Base-by-base conservation (phyloP, 1,139 yeast species). In the Taphrina pruni region DNA sequence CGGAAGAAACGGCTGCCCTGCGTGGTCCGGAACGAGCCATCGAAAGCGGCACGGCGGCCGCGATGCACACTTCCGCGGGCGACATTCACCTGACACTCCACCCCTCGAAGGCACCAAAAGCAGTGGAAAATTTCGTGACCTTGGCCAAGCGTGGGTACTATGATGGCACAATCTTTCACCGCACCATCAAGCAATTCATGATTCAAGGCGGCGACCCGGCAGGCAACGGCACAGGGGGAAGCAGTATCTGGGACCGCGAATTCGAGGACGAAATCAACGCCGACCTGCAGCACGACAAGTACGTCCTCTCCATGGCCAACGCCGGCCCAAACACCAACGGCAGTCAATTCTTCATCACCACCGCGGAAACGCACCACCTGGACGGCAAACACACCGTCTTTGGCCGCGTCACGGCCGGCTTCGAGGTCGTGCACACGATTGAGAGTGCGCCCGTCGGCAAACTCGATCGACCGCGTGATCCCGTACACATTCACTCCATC, bases 261-360 rank as follows among this genome's bases (percentile, higher is more conserved):
- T 83, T 84, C 71, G 76, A 77, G 46, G 85, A 84, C 72, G 87
- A 84, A 73, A 79, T 82, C 72, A 26, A 26, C 1, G 78, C 78
- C 0, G 74, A 74, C 17, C 73, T 82, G 57, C 75, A 76, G 35
- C 85, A 83, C 72, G 80, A 79, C 68, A 76, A 76, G 69, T 84
- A 79, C 68, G 76, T 79, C 72, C 81, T 84, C 6, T 81, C 85
- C 70, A 84, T 86, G 89, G 89, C 89, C 72, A 86, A 86, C 74
- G 83, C 88, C 52, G 89, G 89, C 52, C 84, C 79, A 71, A 80
- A 84, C 77, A 86, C 88, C 72, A 86, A 86, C 74, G 88, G 89
- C 1, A 84, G 87, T 32, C 89, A 86, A 76, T 86, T 86, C 75
- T 86, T 86, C 78, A 85, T 86, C 73, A 86, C 81, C 36, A 78